Base-by-base conservation (phyloP, 2,329 filamentous ascomycete species). In the Colletotrichum noveboracense region DNA sequence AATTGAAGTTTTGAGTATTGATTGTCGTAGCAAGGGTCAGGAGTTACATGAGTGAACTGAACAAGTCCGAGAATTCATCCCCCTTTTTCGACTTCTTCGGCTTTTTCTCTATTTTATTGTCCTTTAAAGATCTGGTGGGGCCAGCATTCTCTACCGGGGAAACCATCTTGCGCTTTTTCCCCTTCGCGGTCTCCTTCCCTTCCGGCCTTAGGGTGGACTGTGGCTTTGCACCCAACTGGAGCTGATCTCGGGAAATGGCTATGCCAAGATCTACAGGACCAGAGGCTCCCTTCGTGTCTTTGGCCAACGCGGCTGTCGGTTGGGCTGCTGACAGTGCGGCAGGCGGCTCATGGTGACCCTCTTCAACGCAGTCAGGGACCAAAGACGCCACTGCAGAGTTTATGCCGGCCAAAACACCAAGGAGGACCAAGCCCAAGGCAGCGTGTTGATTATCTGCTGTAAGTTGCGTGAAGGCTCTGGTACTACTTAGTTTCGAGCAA, bases 51-150 rank as follows among this genome's bases (percentile, higher is more conserved):
- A 95, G 83, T 12, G 89, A 89, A 68, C 88, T 89, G 80, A 97
- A 97, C 28, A 96, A 84, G 80, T 93, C 92, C 77, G 96, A 94
- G 71, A 96, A 94, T 56, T 91, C 93, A 81, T 96, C 91, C 7
- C 87, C 86, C 48, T 87, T 89, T 78, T 87, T 90, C 71, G 43
- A 16, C n/a, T 52, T 75, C 38, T 68, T 67, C 8, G 77, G 75
- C 79, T 87, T 88, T 78, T 83, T 83, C 67, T 58, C 66, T 52
- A 55, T 58, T 79, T 87, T 88, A 78, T 83, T 83, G 38, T 48
- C 38, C 64, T 61, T 64, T 55, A 55, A 64, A 18, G 14, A 13
- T 48, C 43, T 69, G 55, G 21, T 55, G 13, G 70, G 9, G 16
- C 32, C 38, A 5, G 38, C 16, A n/a, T 71, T 48, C 5, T 28